Evolutionary conservation across 2,329 filamentous ascomycete species (phyloP).

Genomic region (Alternaria dauci): DNA sequence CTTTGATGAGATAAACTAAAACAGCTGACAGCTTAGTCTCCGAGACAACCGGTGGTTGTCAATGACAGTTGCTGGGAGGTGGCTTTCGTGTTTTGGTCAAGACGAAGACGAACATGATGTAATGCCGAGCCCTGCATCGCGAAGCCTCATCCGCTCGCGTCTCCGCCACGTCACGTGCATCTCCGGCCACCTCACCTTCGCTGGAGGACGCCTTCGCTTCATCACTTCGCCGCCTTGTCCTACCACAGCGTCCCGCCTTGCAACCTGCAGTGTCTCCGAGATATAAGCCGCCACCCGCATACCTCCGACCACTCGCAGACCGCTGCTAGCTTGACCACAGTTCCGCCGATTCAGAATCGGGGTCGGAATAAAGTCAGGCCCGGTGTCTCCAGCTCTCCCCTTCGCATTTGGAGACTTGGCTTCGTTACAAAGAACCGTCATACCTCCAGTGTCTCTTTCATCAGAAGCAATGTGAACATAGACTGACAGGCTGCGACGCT

Average conservation of each 20-base stretch:
- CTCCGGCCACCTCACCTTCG: not conserved
- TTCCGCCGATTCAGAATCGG: not conserved
- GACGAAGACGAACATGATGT: slow-evolving; percentile 8
- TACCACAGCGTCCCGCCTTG: no score
- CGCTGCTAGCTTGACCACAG: not conserved
- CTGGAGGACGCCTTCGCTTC: not conserved
- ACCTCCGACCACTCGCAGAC: not conserved
- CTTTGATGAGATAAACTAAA: slow-evolving; percentile 3
- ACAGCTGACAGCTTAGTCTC: slow-evolving; percentile 19
- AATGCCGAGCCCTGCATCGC: slow-evolving; percentile 5
- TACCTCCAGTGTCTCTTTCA: not conserved
- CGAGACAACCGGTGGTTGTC: slow-evolving; percentile 14
- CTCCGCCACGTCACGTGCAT: slow-evolving; percentile 10
- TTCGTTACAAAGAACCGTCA: not conserved
- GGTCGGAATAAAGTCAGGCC: not conserved
- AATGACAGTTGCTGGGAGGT: not conserved
- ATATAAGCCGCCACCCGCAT: not conserved
- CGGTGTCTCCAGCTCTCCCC: not conserved
- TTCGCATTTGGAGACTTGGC: not conserved
- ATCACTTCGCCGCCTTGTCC: not conserved
- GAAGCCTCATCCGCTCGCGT: slow-evolving; percentile 1
- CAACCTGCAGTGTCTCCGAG: not conserved
- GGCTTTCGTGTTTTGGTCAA: not conserved
- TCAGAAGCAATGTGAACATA: not conserved
- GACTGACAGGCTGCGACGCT: not conserved